These are phyloP conservation scores for Pseudopithomyces chartarum DNA, from an alignment of 2,329 filamentous ascomycete genomes.

Conservation along the genomic window DNA sequence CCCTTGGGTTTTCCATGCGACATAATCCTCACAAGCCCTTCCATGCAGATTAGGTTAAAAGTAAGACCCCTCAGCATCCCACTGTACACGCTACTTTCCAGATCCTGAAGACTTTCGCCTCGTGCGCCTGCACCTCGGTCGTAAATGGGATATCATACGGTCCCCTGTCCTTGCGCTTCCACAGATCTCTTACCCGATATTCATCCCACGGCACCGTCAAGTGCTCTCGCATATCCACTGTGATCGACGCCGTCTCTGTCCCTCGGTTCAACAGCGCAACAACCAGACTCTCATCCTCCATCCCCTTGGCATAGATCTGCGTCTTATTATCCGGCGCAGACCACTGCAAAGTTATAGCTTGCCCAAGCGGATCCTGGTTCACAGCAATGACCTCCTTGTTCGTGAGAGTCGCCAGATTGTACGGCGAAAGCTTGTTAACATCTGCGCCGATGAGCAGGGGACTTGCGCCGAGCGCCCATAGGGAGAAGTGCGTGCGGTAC, in stretches of 20 bases:
- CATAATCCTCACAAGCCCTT: no score
- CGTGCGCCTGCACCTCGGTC: conserved; percentile 24
- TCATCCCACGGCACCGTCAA: conserved; percentile 29
- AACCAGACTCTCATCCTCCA: conserved; percentile 22
- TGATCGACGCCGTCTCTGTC: conserved; percentile 20
- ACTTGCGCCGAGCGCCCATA: conserved; percentile 50
- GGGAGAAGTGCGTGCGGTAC: conserved; percentile 48
- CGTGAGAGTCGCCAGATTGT: conserved; percentile 46
- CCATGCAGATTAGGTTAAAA: neutral
- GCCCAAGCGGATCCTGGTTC: conserved; percentile 41
- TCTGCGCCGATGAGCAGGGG: conserved; percentile 49
- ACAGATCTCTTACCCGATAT: conserved; percentile 26
- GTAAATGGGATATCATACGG: conserved; percentile 31
- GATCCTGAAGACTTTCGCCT: conserved; percentile 23
- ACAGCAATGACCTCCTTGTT: conserved; percentile 52
- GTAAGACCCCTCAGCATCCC: conserved; percentile 16
- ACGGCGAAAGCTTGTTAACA: conserved; percentile 39
- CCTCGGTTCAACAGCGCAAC: conserved; percentile 24
- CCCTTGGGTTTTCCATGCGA: neutral
- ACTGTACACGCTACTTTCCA: conserved; percentile 25
- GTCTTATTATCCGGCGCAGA: conserved; percentile 13
- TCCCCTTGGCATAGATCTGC: conserved; percentile 23
- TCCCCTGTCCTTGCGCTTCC: conserved; percentile 24
- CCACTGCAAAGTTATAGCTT: conserved; percentile 16
- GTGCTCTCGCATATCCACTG: conserved; percentile 23